Evolutionary conservation across 2,329 filamentous ascomycete species (phyloP).

Genomic region (Ophiostoma ulmi): DNA sequence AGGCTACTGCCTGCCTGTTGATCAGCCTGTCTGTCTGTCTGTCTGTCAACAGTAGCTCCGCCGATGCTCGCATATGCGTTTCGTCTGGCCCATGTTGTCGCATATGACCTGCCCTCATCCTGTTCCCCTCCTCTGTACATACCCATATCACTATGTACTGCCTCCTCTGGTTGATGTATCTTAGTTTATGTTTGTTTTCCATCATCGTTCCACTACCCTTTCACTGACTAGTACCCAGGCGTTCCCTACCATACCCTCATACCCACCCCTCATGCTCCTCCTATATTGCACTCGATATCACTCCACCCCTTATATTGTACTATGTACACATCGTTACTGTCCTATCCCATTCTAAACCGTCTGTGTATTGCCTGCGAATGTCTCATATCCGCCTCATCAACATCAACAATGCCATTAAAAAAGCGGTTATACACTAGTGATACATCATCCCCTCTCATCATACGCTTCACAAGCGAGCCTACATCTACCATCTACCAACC

Average conservation of each 20-base stretch:
- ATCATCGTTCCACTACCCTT: neutral
- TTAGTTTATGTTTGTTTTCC: neutral
- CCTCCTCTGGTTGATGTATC: no score
- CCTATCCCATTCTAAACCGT: no score
- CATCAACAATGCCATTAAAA: neutral
- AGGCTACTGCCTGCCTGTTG: neutral
- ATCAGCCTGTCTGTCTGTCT: neutral
- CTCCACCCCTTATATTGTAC: neutral
- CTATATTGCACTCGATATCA: neutral
- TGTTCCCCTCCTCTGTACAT: neutral
- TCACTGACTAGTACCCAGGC: neutral
- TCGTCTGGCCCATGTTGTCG: neutral
- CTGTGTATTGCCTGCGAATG: neutral
- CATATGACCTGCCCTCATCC: neutral
- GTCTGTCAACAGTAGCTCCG: neutral
- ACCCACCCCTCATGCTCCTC: neutral
- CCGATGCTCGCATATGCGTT: neutral
- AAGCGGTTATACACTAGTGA: neutral
- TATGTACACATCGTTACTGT: neutral
- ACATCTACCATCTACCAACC: neutral
- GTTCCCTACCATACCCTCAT: neutral
- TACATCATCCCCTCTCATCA: neutral
- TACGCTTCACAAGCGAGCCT: neutral
- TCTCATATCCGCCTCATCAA: no score
- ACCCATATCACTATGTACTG: neutral